These are phyloP conservation scores for Dalechampia spathulata DNA, from an alignment of 441 rosid genomes.

Conservation along the genomic window DNA sequence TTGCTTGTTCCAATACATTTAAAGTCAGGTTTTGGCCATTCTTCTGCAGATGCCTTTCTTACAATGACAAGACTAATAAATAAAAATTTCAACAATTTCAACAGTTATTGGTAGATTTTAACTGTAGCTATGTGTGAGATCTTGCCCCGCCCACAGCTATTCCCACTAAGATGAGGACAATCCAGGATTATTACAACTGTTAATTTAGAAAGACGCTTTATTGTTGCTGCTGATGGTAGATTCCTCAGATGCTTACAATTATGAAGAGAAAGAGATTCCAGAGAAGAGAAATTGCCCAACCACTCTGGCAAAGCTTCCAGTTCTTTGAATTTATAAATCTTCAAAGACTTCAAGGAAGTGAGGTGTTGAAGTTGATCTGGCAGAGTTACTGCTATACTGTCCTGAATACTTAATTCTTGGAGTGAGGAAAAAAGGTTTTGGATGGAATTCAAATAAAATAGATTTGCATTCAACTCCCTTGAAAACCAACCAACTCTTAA, in stretches of 20 bases:
- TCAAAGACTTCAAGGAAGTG: constrained; percentile 8
- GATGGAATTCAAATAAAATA: constrained; percentile 17
- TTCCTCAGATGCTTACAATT: constrained; percentile 8
- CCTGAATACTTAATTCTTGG: not conserved
- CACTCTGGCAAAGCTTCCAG: constrained; percentile 24
- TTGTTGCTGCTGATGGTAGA: constrained; percentile 11
- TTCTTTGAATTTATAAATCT: constrained; percentile 1
- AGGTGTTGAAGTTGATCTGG: constrained; percentile 23
- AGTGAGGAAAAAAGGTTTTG: constrained; percentile 9
- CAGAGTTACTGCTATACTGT: constrained; percentile 11
- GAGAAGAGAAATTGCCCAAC: constrained; percentile 21
- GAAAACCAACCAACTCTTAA: constrained; percentile 16
- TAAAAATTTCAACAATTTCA: too few species aligned
- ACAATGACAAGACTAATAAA: too few species aligned
- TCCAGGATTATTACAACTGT: not conserved
- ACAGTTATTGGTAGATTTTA: too few species aligned
- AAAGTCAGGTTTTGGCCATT: too few species aligned
- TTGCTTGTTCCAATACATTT: too few species aligned
- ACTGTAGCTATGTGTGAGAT: constrained; percentile 18
- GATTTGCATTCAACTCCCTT: constrained; percentile 14
- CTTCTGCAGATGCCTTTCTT: too few species aligned
- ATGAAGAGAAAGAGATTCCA: not conserved
- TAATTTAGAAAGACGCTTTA: constrained; percentile 14
- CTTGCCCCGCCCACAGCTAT: constrained; percentile 20
- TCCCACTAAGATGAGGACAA: constrained; percentile 2